Conservation (phyloP, 371 early-diverging fungal genomes). For the Mortierella polycephala region DNA sequence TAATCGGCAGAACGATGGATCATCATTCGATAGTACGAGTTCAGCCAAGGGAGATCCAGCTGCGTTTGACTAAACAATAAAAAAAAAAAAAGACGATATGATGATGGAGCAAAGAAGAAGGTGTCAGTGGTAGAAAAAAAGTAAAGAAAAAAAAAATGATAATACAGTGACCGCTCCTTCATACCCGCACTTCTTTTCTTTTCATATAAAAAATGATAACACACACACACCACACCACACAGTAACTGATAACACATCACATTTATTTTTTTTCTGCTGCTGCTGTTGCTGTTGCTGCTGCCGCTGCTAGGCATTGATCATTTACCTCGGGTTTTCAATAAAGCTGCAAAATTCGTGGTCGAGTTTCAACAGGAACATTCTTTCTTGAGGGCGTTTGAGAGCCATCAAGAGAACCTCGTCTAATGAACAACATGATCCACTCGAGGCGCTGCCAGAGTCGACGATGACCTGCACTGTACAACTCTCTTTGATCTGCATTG, state of each 20-base stretch:
- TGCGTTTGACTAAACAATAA: constrained; percentile 57
- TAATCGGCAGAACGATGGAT: constrained; percentile 79
- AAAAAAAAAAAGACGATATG: too few relatives aligned
- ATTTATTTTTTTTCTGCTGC: background rate
- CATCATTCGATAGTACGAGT: constrained; percentile 82
- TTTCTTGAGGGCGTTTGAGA: constrained; percentile 72
- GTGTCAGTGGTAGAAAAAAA: background rate
- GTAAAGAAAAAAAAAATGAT: background rate
- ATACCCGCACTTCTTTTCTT: background rate
- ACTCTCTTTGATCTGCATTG: background rate
- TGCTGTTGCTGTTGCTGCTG: too few relatives aligned
- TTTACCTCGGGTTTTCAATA: constrained; percentile 65
- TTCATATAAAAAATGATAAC: constrained; percentile 30
- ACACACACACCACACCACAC: background rate
- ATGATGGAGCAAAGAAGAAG: too few relatives aligned
- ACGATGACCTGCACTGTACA: too few relatives aligned
- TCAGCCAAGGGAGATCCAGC: constrained; percentile 77
- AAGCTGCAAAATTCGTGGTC: constrained; percentile 74
- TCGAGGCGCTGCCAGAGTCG: too few relatives aligned
- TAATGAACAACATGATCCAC: constrained; percentile 16
- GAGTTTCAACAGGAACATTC: constrained; percentile 74
- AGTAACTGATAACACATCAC: background rate
- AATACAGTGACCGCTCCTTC: too few relatives aligned
- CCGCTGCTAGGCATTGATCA: background rate
- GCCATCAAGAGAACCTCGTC: constrained; percentile 71